These are phyloP conservation scores for Raddia guianensis DNA, from an alignment of 176 grass and related monocot genomes.

Conservation along the genomic window DNA sequence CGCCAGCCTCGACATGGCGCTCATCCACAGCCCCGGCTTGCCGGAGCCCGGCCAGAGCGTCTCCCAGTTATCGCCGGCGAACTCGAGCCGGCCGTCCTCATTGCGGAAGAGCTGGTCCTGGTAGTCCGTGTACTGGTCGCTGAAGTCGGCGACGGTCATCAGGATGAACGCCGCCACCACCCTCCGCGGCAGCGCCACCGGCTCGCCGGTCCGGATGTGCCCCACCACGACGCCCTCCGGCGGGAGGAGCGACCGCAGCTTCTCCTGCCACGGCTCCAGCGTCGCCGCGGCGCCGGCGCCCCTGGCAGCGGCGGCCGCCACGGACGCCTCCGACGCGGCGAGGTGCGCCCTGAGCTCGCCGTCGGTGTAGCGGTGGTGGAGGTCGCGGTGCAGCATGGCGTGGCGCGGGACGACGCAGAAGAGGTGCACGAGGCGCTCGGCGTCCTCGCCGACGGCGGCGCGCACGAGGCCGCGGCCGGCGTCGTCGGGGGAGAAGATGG, in stretches of 20 bases:
- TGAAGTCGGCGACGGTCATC: conserved; percentile 76
- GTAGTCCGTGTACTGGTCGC: conserved; percentile 79
- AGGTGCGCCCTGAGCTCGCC: conserved; percentile 51
- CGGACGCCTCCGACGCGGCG: conserved; percentile 38
- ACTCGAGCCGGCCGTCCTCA: conserved; percentile 60
- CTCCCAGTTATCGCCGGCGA: conserved; percentile 47
- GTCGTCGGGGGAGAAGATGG: conserved; percentile 74
- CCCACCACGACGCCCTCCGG: conserved; percentile 49
- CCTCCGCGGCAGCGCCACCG: conserved; percentile 56
- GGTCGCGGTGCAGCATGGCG: conserved; percentile 51
- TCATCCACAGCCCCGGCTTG: conserved; percentile 78
- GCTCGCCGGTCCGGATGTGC: conserved; percentile 79
- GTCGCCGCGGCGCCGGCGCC: neutral
- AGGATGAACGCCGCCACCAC: conserved; percentile 59
- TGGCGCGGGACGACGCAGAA: conserved; percentile 89
- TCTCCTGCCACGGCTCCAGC: conserved; percentile 47
- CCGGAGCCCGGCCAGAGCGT: conserved; percentile 71
- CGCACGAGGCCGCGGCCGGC: conserved; percentile 48
- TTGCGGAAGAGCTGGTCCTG: conserved; percentile 78
- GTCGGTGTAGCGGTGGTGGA: conserved; percentile 57
- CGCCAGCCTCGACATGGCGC: conserved; percentile 58
- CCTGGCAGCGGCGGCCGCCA: conserved; percentile 29
- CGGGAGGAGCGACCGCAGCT: conserved; percentile 52
- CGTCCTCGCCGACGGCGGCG: conserved; percentile 41
- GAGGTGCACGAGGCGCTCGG: conserved; percentile 87